Evolutionary conservation across 495 filamentous ascomycete species (phyloP).

Genomic region (Margaritispora aquatica): DNA sequence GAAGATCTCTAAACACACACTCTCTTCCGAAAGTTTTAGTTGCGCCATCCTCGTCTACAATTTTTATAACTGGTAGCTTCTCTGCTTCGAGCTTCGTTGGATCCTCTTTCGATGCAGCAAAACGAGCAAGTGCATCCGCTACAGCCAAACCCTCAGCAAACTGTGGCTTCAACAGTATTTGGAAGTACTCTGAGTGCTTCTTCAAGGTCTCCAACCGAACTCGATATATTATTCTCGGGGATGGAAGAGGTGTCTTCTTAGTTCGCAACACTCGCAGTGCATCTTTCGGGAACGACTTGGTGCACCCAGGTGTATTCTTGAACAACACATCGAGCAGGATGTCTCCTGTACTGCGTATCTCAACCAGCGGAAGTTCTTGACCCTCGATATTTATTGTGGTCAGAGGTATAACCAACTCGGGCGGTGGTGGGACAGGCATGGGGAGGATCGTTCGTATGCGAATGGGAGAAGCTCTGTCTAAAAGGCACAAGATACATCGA

Average conservation of each 20-base stretch:
- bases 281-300: slow-evolving; percentile 20
- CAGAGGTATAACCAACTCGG: neutral
- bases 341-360: slow-evolving; percentile 47
- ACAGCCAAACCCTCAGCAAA: slow-evolving; percentile 47
- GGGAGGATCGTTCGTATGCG: slow-evolving; percentile 2
- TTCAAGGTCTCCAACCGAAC: slow-evolving; percentile 32
- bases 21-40: slow-evolving; percentile 43
- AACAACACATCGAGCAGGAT: slow-evolving; percentile 48
- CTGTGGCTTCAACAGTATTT: slow-evolving; percentile 41
- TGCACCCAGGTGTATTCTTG: slow-evolving; percentile 30
- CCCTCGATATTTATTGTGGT: neutral
- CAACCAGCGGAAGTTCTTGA: slow-evolving; percentile 23
- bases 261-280: slow-evolving; percentile 16
- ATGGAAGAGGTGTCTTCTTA: slow-evolving; percentile 18
- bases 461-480: neutral
- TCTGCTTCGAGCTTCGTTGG: slow-evolving; percentile 37
- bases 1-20: slow-evolving; percentile 46
- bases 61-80: slow-evolving; percentile 46
- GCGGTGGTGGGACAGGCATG: slow-evolving; percentile 6
- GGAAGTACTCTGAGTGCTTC: slow-evolving; percentile 53
- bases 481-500: neutral
- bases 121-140: slow-evolving; percentile 31
- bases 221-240: slow-evolving; percentile 27
- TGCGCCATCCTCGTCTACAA: slow-evolving; percentile 54
- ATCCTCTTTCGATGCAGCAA: slow-evolving; percentile 34